These are phyloP conservation scores for Neurospora sp. DNA, from an alignment of 495 filamentous ascomycete genomes.

Conservation along the genomic window DNA sequence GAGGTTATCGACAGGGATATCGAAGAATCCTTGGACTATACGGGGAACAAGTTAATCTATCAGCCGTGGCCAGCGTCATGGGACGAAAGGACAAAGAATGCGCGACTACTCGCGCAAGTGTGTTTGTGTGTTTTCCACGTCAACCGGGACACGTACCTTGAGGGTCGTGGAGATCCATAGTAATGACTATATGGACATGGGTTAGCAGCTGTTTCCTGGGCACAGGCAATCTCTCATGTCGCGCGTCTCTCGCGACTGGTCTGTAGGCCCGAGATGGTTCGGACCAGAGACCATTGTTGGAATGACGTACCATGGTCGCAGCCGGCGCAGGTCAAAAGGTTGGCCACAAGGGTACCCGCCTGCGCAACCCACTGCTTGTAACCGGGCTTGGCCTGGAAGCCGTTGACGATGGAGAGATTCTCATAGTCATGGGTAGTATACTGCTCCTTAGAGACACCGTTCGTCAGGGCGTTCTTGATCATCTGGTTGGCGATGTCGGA, in stretches of 20 bases:
- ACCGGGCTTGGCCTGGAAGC: constrained; percentile 70
- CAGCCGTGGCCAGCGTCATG: constrained; percentile 52
- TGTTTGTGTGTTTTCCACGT: constrained; percentile 64
- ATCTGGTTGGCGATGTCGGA: constrained; percentile 59
- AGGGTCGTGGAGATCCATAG: constrained; percentile 94
- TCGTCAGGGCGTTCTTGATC: constrained; percentile 26
- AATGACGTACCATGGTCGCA: constrained; percentile 62
- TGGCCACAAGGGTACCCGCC: constrained; percentile 86
- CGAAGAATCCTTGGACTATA: constrained; percentile 77
- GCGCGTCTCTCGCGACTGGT: background rate
- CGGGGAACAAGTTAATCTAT: constrained; percentile 44
- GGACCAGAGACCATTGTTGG: background rate
- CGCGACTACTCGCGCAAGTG: constrained; percentile 57
- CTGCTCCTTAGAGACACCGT: background rate
- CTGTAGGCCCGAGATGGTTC: background rate
- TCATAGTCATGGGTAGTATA: constrained; percentile 50
- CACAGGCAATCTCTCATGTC: background rate
- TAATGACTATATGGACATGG: constrained; percentile 50
- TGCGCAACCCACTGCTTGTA: constrained; percentile 98
- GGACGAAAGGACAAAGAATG: background rate
- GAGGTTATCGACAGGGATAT: constrained; percentile 94
- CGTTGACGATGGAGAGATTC: constrained; percentile 37
- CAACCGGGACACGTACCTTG: constrained; percentile 49
- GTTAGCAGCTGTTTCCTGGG: constrained; percentile 13
- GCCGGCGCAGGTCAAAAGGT: constrained; percentile 87